Base-by-base conservation (phyloP, 192 early-diverging fungal genomes). In the Coemansia sp. region DNA sequence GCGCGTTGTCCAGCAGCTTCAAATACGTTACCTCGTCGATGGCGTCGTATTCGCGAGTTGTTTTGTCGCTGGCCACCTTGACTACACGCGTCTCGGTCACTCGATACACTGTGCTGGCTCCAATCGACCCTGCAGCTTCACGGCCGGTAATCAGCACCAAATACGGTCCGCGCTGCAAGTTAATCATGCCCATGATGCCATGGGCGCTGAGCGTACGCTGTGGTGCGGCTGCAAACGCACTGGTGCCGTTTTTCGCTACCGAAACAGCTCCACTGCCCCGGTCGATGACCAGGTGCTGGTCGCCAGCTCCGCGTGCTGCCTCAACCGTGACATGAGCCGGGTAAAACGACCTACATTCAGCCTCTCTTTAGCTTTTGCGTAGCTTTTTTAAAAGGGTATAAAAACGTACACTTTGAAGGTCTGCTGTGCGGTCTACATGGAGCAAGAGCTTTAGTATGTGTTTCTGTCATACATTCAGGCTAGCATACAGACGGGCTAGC, bases 21-120 rank as follows among this genome's bases (percentile, higher is more conserved):
- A 90, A 59, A 52, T 88, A 91, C 31, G 64, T 67, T 2, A 71
- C 66, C 54, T 91, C 90, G 64, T 90, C 88, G 14, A 64, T 38
- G 3, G 67, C 66, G 20, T 71, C 65, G 12, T 40, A 60, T 9
- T 56, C 72, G 3, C 53, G 42, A 20, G 79, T 43, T 0, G 56
- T 43, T 23, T 40, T 59, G 52, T 68, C 74, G 0, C 39, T 51
- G 3, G 68, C 64, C 8, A 62, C 58, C 30, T 69, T 70, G 23
- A 76, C 65, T 3, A 76, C 57, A 31, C 57, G 60, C 28, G 73
- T 80, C 34, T 71, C 65, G 9, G 61, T 53, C 11, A 72, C 66
- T 12, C 63, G 58, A 53, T 72, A 80, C 21, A 80, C 69, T 18
- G 64, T 56, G n/a, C 60, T 58, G 17, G 41, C 21, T 8, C 69